Base-by-base conservation (phyloP, 2,329 filamentous ascomycete genomes). In the Rhexocercosporidium sp. region DNA sequence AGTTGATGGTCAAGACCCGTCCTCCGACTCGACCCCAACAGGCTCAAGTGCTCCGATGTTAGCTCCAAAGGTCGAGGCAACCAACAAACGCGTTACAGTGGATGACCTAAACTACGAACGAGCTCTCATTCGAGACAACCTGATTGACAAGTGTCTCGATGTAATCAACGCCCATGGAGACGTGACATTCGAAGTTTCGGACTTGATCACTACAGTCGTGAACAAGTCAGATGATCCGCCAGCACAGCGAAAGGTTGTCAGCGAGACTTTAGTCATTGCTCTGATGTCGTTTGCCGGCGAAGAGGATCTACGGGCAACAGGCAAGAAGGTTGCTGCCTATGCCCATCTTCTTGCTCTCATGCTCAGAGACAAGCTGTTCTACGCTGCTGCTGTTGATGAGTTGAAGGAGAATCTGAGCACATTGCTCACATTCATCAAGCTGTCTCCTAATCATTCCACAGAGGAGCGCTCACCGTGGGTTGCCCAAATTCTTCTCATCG, bases 401-500 rank as follows among this genome's bases (percentile, higher is more conserved):
- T 81, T 99, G 27, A 91, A 91, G 75, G 89, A 92, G 20, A 93
- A 91, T 74, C 91, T 97, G 47, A 83, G 84, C 11, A 89, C 89
- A 44, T 88, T 97, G 69, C 84, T 97, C 31, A 85, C 83, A 2
- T 97, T 97, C 78, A 86, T 99, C 72, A 90, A 91, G 74, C 82
- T 94, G 3, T 83, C 88, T 5, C 82, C 88, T 0, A 87, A 89
- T 29, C 87, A 90, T 65, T 84, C 91, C 3, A 82, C 85, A 0
- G 92, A 97, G 59, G 92, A 96, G 66, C 83, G 93, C n/a, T 92
- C 94, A 4, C 92, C 93, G 1, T 99, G 95, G 94, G 91, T 98
- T 70, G 92, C 93, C 14, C 94, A 96, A 75, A 89, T 98, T 37
- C 83, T 99, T 39, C 85, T 98, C 18, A 92, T 99, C 59, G 85